A percentile compares a stretch with the other conserved stretches of the same genome.
phyloP scores from a whole-genome alignment of 2,329 filamentous ascomycete species.

The Fusarium pininemorale region DNA sequence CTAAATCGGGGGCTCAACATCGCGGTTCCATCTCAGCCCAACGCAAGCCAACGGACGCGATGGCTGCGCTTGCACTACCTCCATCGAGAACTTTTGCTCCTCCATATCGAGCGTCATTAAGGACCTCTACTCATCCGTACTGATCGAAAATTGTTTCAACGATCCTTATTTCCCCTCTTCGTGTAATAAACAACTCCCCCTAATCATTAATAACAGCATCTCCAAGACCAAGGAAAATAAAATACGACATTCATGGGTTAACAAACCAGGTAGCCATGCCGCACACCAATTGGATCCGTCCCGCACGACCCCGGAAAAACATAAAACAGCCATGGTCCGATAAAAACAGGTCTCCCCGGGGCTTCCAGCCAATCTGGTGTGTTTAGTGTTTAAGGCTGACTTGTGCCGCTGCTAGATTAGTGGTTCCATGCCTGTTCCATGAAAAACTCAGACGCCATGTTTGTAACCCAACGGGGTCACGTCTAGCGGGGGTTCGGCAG shows the following conservation, averaged over 20 bases:
- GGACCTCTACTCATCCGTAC: neutral
- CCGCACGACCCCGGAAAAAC: neutral
- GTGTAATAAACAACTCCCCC: no score
- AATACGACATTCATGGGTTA: neutral
- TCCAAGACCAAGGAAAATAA: neutral
- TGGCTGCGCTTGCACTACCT: neutral
- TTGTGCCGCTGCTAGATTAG: neutral
- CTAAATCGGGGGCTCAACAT: neutral
- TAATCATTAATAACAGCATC: neutral
- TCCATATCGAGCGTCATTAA: no score
- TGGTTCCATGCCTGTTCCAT: neutral
- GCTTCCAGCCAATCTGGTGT: neutral
- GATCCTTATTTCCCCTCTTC: neutral
- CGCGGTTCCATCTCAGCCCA: neutral
- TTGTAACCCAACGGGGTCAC: neutral
- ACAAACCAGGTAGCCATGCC: neutral
- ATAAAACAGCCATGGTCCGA: neutral
- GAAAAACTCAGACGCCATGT: neutral
- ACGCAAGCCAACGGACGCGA: neutral
- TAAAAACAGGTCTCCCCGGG: neutral
- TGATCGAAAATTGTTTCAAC: neutral
- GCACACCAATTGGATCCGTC: neutral
- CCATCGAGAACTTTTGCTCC: no score
- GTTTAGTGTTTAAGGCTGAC: neutral
- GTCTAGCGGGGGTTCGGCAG: no score